A percentile compares a stretch with the other conserved stretches of the same genome.
These are phyloP conservation scores for Bacidia gigantensis DNA, from an alignment of 495 filamentous ascomycete species.

Conservation along the genomic window DNA sequence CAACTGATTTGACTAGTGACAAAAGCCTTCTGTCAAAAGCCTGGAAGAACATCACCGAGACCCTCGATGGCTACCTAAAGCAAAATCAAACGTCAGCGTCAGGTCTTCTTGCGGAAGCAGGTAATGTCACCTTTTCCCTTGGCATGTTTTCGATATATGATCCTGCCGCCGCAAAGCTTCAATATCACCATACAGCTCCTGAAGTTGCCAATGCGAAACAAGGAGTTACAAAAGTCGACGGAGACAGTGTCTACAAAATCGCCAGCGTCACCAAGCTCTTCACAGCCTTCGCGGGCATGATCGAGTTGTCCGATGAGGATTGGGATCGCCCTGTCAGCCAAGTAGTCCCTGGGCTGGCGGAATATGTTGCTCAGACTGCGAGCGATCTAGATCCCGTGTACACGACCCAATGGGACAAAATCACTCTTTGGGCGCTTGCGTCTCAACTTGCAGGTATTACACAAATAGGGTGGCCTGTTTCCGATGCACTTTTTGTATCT, in stretches of 20 bases:
- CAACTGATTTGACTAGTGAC: slow-evolving; percentile 25
- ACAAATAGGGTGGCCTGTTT: slow-evolving; percentile 27
- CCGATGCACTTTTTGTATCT: slow-evolving; percentile 1
- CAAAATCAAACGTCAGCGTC: slow-evolving; percentile 7
- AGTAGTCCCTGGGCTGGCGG: slow-evolving; percentile 31
- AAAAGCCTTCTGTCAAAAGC: slow-evolving; percentile 23
- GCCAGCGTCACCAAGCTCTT: slow-evolving; percentile 41
- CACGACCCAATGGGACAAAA: slow-evolving; percentile 36
- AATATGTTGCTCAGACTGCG: slow-evolving; percentile 12
- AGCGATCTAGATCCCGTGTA: slow-evolving; percentile 24
- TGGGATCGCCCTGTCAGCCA: slow-evolving; percentile 34
- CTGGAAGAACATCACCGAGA: slow-evolving; percentile 30
- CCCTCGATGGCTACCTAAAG: slow-evolving; percentile 17
- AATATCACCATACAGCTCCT: slow-evolving; percentile 26
- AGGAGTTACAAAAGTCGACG: slow-evolving; percentile 30
- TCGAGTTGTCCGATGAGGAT: slow-evolving; percentile 24
- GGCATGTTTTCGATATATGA: slow-evolving; percentile 29
- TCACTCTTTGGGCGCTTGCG: slow-evolving; percentile 40
- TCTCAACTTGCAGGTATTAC: slow-evolving; percentile 38
- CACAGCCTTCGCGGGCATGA: slow-evolving; percentile 30
- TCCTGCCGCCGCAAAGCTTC: slow-evolving; percentile 21
- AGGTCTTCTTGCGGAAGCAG: slow-evolving; percentile 13
- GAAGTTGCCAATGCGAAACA: slow-evolving; percentile 14
- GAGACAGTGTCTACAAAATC: slow-evolving; percentile 35
- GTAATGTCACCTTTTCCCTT: slow-evolving; percentile 32